These are phyloP conservation scores for Golovinomyces cichoracearum DNA, from an alignment of 2,329 filamentous ascomycete species.

Conservation along the genomic window DNA sequence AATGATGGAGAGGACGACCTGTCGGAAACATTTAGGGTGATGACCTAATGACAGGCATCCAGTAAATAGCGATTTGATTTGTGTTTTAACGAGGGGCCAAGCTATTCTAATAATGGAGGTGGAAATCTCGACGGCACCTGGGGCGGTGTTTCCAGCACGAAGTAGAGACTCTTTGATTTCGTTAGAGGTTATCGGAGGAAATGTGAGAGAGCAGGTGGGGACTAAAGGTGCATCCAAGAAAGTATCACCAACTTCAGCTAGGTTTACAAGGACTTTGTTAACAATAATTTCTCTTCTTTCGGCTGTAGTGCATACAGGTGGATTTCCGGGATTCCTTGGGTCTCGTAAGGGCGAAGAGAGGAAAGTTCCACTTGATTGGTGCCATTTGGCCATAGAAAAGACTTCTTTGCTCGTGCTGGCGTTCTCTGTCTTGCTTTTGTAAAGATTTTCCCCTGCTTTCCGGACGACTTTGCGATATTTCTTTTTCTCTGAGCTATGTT, in stretches of 20 bases:
- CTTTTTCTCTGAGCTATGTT: no score
- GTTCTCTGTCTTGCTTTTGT: conserved; percentile 13
- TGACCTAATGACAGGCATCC: background rate
- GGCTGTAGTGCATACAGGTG: background rate
- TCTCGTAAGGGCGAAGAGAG: background rate
- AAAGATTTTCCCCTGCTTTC: background rate
- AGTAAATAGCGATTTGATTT: background rate
- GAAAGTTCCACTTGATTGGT: background rate
- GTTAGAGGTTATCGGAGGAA: background rate
- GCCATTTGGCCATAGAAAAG: background rate
- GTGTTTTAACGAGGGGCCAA: background rate
- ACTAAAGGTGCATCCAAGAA: background rate
- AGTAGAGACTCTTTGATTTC: background rate
- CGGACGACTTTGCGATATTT: no score
- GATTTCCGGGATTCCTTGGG: background rate
- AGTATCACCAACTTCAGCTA: background rate
- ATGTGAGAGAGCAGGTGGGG: background rate
- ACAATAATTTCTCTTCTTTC: background rate
- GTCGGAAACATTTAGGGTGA: background rate
- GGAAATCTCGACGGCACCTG: background rate
- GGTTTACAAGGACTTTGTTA: background rate
- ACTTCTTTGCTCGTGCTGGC: background rate
- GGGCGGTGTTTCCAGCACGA: background rate
- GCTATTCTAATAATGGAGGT: background rate
- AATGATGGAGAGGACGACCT: background rate